A percentile compares a stretch with the other conserved stretches of the same genome.
Evolutionary conservation across 441 rosid genomes (phyloP).

Genomic region (Populus tomentosa): DNA sequence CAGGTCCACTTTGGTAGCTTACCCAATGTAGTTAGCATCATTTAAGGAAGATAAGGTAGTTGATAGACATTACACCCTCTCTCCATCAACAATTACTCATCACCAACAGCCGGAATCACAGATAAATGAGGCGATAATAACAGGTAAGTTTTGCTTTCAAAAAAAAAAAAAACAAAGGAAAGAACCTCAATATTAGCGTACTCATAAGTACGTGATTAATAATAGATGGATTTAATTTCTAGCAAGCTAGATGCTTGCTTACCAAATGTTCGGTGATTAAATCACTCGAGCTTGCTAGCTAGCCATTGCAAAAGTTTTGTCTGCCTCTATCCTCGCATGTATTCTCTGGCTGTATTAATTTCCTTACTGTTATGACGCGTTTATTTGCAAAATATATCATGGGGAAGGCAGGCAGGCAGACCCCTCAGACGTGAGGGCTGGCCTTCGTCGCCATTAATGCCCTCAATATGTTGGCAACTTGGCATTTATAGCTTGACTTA

Average conservation of each 20-base stretch:
- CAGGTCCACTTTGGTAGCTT: slow-evolving; percentile 19
- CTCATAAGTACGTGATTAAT: too few relatives aligned
- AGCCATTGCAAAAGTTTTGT: too few relatives aligned
- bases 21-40: slow-evolving; percentile 23
- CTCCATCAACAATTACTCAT: not conserved
- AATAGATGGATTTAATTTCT: too few relatives aligned
- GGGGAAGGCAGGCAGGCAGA: not conserved
- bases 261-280: too few relatives aligned
- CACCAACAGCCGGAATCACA: not conserved
- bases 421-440: not conserved
- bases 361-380: not conserved
- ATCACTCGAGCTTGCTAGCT: not conserved
- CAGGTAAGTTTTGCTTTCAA: too few relatives aligned
- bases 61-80: slow-evolving; percentile 1
- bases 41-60: slow-evolving; percentile 29
- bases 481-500: not conserved
- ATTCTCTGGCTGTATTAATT: not conserved
- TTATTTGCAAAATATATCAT: too few relatives aligned
- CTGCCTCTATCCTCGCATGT: not conserved
- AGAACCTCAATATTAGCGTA: too few relatives aligned
- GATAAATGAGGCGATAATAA: not conserved
- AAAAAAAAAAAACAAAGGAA: not conserved
- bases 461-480: not conserved
- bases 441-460: not conserved
- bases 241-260: too few relatives aligned